phyloP scores from a whole-genome alignment of 2,329 filamentous ascomycete species.

The Beauveria brongniartii region DNA sequence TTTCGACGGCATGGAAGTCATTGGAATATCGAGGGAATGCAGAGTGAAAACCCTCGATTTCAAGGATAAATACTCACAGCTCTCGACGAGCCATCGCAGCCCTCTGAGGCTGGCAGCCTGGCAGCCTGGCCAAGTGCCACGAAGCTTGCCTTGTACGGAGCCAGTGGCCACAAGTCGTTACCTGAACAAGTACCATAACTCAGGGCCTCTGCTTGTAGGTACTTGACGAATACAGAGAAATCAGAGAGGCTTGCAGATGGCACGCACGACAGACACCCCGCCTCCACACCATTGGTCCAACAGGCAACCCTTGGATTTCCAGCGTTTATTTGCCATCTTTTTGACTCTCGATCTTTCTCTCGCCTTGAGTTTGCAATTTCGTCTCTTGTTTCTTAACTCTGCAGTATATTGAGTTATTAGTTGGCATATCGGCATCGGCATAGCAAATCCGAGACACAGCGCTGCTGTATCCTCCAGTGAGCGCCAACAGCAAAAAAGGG shows the following conservation, averaged over 20 bases:
- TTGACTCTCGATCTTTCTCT: neutral
- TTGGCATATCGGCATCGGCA: neutral
- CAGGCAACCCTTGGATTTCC: neutral
- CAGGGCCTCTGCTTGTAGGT: neutral
- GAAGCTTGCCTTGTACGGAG: neutral
- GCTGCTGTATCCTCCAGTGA: neutral
- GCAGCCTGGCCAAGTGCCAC: neutral
- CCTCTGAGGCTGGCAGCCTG: neutral
- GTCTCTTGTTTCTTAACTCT: neutral
- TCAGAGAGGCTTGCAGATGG: neutral
- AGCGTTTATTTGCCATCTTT: neutral
- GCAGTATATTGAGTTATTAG: neutral
- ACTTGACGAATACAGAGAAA: neutral
- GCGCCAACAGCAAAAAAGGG: neutral
- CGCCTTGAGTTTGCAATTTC: neutral
- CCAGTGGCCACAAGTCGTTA: neutral
- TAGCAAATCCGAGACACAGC: neutral
- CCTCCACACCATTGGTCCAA: constrained; percentile 2
- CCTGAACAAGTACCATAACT: neutral
- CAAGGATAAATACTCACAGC: neutral
- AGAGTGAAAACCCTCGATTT: too few species aligned
- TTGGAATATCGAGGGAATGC: too few species aligned
- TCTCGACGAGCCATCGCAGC: neutral
- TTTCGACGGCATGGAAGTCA: too few species aligned
- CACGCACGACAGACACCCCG: neutral